Evolutionary conservation across 441 rosid species (phyloP).

Genomic region (Geranium incanum): DNA sequence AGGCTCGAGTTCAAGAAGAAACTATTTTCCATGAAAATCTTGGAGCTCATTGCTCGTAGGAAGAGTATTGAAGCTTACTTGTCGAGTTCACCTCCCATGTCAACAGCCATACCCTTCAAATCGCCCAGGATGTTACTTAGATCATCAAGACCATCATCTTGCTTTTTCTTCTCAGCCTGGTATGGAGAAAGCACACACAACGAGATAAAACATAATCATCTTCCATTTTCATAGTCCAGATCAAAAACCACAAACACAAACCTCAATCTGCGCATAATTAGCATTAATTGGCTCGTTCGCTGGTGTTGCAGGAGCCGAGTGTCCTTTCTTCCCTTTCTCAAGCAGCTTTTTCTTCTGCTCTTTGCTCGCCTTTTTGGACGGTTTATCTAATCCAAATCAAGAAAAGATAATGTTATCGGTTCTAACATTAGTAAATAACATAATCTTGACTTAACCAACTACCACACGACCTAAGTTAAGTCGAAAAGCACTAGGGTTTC

Average conservation of each 20-base stretch:
- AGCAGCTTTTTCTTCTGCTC: constrained; percentile 48
- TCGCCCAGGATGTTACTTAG: constrained; percentile 53
- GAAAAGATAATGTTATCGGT: background rate
- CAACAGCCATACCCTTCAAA: constrained; percentile 61
- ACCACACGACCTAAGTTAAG: too few species aligned
- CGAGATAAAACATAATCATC: background rate
- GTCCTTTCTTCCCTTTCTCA: background rate
- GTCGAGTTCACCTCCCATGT: constrained; percentile 61
- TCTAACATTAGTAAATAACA: background rate
- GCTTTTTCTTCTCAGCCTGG: constrained; percentile 53
- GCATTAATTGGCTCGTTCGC: constrained; percentile 39
- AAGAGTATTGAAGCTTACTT: constrained; percentile 32
- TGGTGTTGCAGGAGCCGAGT: constrained; percentile 32
- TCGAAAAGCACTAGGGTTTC: too few species aligned
- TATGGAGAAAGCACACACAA: background rate
- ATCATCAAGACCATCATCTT: constrained; percentile 58
- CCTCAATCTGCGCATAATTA: constrained; percentile 51
- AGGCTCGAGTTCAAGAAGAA: too few species aligned
- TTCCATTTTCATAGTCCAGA: background rate
- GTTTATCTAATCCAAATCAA: constrained; percentile 36
- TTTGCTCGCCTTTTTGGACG: constrained; percentile 31
- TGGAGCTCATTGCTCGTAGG: background rate
- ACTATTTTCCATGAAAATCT: background rate
- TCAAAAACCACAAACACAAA: constrained; percentile 19
- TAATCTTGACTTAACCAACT: too few species aligned